Percentiles rank a stretch among this genome's conserved stretches.
Evolutionary conservation across 495 filamentous ascomycete species (phyloP).

Genomic region (Polyplosphaeria fusca): DNA sequence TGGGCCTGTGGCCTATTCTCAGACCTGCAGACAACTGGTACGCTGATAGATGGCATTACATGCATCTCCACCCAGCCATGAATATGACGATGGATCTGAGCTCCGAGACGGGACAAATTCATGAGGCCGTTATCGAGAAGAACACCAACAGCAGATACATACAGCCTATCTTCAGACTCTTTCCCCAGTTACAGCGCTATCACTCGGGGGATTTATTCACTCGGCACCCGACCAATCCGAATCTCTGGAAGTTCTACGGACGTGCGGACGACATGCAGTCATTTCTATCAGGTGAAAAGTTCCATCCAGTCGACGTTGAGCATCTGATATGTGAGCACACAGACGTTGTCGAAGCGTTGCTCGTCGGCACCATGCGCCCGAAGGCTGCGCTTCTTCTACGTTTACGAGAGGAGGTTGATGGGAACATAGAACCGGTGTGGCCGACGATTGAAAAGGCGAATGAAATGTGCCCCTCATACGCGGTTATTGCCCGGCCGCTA

Average conservation of each 20-base stretch:
- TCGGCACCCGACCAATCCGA: background rate
- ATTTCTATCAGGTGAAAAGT: background rate
- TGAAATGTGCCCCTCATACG: background rate
- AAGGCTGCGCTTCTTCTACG: background rate
- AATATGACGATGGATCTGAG: background rate
- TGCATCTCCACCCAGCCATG: background rate
- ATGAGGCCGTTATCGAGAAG: conserved; percentile 2
- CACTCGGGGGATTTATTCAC: background rate
- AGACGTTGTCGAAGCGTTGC: conserved; percentile 1
- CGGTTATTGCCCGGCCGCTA: background rate
- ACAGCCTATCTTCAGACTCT: conserved; percentile 1
- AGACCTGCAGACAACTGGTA: background rate
- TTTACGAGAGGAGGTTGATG: background rate
- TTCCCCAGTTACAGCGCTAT: background rate
- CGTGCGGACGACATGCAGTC: conserved; percentile 6
- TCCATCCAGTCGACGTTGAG: conserved; percentile 1
- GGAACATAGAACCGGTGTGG: background rate
- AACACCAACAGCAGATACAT: background rate
- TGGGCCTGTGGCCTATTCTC: background rate
- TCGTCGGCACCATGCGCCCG: background rate
- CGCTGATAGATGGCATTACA: background rate
- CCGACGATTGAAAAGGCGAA: background rate
- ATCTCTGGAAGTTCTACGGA: conserved; percentile 5
- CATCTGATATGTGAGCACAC: background rate
- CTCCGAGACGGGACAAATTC: background rate